Conservation (phyloP, 805 yeast genomes). For the Ogataea angusta region DNA sequence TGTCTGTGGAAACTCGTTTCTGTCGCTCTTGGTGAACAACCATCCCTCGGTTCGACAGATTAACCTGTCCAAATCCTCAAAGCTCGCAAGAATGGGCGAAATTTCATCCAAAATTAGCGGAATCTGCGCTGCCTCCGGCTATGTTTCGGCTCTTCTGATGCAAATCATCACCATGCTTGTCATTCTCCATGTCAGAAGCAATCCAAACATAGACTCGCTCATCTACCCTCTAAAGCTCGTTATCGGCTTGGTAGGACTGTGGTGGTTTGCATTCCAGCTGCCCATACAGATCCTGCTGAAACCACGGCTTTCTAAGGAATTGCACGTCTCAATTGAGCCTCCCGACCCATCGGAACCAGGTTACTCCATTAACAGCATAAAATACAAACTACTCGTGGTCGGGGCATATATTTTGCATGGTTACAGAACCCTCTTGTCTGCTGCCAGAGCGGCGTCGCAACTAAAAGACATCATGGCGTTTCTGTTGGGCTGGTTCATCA, state of each 20-base stretch:
- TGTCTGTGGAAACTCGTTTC: constrained; percentile 73
- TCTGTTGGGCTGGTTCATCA: constrained; percentile 70
- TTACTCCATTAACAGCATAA: constrained; percentile 2
- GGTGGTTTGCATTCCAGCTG: constrained; percentile 75
- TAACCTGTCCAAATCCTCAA: constrained; percentile 5
- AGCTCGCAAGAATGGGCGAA: constrained; percentile 30
- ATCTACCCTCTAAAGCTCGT: constrained; percentile 53
- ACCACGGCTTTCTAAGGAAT: constrained; percentile 40
- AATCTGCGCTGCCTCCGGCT: constrained; percentile 68
- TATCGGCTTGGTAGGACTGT: constrained; percentile 60
- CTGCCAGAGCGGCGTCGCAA: constrained; percentile 57
- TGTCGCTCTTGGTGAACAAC: constrained; percentile 58
- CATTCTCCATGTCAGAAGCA: constrained; percentile 23
- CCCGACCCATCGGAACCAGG: constrained; percentile 11
- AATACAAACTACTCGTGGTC: constrained; percentile 15
- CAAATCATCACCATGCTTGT: constrained; percentile 58
- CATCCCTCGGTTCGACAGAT: constrained; percentile 19
- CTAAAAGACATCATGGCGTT: constrained; percentile 65
- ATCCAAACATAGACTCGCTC: constrained; percentile 21
- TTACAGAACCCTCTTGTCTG: constrained; percentile 53
- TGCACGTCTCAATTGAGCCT: constrained; percentile 21
- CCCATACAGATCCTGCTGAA: constrained; percentile 53
- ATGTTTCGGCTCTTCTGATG: constrained; percentile 63
- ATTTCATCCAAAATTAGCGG: constrained; percentile 58
- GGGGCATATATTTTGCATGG: constrained; percentile 49